Percentiles rank a stretch among this genome's conserved stretches.
These are phyloP conservation scores for Geotrichum carabidarum DNA, from an alignment of 1,139 yeast genomes.

Conservation along the genomic window DNA sequence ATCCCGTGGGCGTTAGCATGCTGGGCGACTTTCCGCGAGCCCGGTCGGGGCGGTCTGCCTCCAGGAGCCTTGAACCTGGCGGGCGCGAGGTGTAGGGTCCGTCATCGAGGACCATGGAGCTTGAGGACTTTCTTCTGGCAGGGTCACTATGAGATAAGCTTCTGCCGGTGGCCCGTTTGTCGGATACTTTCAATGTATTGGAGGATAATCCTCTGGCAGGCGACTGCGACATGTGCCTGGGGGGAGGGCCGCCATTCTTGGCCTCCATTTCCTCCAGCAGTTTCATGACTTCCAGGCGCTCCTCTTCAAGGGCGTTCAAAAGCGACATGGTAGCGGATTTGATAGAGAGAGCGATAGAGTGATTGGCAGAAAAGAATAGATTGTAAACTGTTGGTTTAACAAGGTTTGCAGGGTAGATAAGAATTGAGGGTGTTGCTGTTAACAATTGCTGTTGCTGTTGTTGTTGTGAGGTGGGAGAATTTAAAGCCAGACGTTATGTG, in stretches of 20 bases:
- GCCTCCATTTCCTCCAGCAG: constrained; percentile 30
- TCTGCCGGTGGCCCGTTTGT: not conserved
- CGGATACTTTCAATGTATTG: not conserved
- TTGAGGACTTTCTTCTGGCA: constrained; percentile 5
- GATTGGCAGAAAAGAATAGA: not conserved
- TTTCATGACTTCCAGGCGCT: constrained; percentile 40
- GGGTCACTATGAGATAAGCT: constrained; percentile 9
- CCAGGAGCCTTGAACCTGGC: not conserved
- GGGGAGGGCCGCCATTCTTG: constrained; percentile 10
- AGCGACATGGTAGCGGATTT: constrained; percentile 45
- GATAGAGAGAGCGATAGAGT: not conserved
- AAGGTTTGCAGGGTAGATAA: too few species aligned
- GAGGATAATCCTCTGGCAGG: too few species aligned
- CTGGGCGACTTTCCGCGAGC: not conserved
- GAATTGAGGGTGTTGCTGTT: too few species aligned
- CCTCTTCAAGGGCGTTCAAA: constrained; percentile 46
- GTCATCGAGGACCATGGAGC: constrained; percentile 11
- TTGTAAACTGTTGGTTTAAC: not conserved
- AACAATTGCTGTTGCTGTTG: too few species aligned
- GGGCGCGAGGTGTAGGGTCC: not conserved
- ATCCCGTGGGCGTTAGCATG: not conserved
- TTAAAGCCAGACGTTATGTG: too few species aligned
- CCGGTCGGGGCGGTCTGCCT: not conserved
- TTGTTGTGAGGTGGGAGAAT: too few species aligned
- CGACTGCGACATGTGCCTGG: too few species aligned